Conservation (phyloP, 2,329 filamentous ascomycete species). For the Fusarium xyrophilum region DNA sequence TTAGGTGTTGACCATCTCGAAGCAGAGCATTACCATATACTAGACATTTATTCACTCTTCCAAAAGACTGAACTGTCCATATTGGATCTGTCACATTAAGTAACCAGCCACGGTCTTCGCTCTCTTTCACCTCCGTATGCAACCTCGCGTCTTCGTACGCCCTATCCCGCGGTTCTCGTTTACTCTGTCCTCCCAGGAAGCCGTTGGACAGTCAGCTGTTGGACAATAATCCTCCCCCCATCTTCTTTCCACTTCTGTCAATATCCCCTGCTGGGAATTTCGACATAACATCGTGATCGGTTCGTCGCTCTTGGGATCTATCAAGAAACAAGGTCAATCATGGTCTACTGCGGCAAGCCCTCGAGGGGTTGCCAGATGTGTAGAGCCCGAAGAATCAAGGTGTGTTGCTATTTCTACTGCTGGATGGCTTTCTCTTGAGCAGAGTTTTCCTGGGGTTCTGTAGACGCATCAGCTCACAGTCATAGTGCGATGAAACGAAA, state of each 20-base stretch:
- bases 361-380: slow-evolving; percentile 77
- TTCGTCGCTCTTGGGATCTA: neutral
- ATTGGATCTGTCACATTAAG: slow-evolving; percentile 20
- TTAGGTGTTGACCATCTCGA: slow-evolving; percentile 2
- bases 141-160: slow-evolving; percentile 41
- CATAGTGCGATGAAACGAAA: slow-evolving; percentile 71
- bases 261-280: slow-evolving; percentile 1
- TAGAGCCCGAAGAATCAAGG: slow-evolving; percentile 75
- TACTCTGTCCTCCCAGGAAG: slow-evolving; percentile 34
- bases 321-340: slow-evolving; percentile 44
- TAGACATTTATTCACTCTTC: neutral
- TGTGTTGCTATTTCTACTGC: slow-evolving; percentile 47
- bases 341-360: slow-evolving; percentile 72
- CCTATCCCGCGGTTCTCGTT: slow-evolving; percentile 29
- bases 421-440: neutral
- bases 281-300: neutral
- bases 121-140: slow-evolving; percentile 33
- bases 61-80: slow-evolving; percentile 2
- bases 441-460: neutral
- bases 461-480: slow-evolving; percentile 16
- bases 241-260: slow-evolving; percentile 3
- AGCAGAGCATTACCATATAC: slow-evolving; percentile 1
- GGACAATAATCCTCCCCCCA: slow-evolving; percentile 5
- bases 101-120: slow-evolving; percentile 8
- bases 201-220: slow-evolving; percentile 31